Conservation (phyloP, 2,329 filamentous ascomycete genomes). For the Chrysoporthe austroafricana region DNA sequence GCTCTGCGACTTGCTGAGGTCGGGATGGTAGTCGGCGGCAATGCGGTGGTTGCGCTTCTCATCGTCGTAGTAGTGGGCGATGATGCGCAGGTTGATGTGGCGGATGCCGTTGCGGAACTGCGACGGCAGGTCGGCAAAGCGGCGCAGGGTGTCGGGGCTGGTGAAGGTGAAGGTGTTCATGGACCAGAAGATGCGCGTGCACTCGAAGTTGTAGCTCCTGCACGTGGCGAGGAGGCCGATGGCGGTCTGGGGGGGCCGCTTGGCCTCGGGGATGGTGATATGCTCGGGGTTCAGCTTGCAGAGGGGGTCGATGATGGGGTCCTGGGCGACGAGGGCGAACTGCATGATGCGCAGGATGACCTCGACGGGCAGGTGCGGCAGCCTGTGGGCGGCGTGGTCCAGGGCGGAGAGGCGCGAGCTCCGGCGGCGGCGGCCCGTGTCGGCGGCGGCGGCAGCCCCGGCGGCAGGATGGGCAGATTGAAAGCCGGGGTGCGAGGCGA, state of each 20-base stretch:
- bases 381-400: slow-evolving; percentile 27
- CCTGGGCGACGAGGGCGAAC: slow-evolving; percentile 52
- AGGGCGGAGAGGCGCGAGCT: slow-evolving; percentile 36
- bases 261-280: slow-evolving; percentile 48
- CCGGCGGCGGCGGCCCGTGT: slow-evolving; percentile 30
- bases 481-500: slow-evolving; percentile 38
- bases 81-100: slow-evolving; percentile 54
- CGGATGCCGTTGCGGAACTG: slow-evolving; percentile 49
- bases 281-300: slow-evolving; percentile 48
- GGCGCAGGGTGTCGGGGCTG: slow-evolving; percentile 51
- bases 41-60: slow-evolving; percentile 47
- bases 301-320: slow-evolving; percentile 59
- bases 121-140: slow-evolving; percentile 51
- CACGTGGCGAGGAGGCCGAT: slow-evolving; percentile 58
- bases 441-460: slow-evolving; percentile 35
- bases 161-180: slow-evolving; percentile 61
- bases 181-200: slow-evolving; percentile 53
- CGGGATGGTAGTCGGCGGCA: slow-evolving; percentile 47
- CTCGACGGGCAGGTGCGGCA: slow-evolving; percentile 55
- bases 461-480: slow-evolving; percentile 30
- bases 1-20: slow-evolving; percentile 45
- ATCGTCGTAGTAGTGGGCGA: slow-evolving; percentile 61
- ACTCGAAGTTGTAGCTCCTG: slow-evolving; percentile 53
- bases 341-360: slow-evolving; percentile 56
- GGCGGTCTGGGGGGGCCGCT: slow-evolving; percentile 52